Base-by-base conservation (phyloP, 441 rosid species). In the Gossypium schwendimanii region DNA sequence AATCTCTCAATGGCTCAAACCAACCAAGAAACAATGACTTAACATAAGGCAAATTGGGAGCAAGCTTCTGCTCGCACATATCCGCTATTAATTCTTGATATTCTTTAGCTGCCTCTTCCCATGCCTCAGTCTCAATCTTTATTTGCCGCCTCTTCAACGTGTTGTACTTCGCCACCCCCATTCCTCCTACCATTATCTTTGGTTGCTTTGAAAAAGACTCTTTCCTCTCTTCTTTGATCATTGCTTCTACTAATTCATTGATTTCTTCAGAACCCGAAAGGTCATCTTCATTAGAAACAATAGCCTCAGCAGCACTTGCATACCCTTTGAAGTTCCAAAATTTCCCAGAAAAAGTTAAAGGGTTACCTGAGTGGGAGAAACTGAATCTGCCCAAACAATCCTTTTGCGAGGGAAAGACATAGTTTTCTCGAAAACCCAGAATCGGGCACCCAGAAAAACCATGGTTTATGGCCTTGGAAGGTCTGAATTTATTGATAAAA, bases 41-140 rank as follows among this genome's bases (percentile, higher is more conserved):
- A 12, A 92, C 74, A 70, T 86, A 91, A 69, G 99, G 99, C 77
- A 94, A 80, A 79, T 89, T 94, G 0, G 99, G 99, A 12, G 99
- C 98, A 49, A 94, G 89, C 83, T 92, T 92, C 76, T 94, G 92
- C 87, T 89, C 87, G 49, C 99, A 94, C 97, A 94, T 94, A 71
- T 92, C 98, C 49, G 45, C 47, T n/a, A 94, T 78, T 75, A 91
- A 75, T 80, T 94, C 97, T 69, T 84, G 85, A 65, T 92, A 94
- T 84, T 94, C 99, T 78, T 78, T 83, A 1, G 99, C 92, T 0
- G 96, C 96, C 63, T 76, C 85, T 54, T 87, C 94, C 98, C 99
- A 94, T 4, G 94, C 98, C 77, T 94, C 94, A 0, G 97, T 94
- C 96, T 94, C 99, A 62, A 85, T 77, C 79, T 88, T 91, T 15